Percentiles rank a stretch among this genome's conserved stretches.
phyloP scores from a whole-genome alignment of 495 filamentous ascomycete species.

The Penicillium paxilli region DNA sequence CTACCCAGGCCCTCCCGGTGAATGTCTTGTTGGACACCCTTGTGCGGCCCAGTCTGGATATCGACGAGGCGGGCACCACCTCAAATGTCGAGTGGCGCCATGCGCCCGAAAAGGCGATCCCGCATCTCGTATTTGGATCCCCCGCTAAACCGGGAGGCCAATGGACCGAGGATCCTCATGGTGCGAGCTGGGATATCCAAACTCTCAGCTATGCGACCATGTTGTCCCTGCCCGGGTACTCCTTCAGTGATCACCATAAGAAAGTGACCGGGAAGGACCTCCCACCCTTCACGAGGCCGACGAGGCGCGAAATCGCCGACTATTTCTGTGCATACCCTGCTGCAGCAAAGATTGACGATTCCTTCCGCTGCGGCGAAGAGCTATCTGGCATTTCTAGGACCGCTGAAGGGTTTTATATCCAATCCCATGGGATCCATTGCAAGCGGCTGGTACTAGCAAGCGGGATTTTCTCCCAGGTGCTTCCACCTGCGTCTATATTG shows the following conservation, averaged over 20 bases:
- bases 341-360: slow-evolving; percentile 52
- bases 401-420: slow-evolving; percentile 51
- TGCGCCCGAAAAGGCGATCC: slow-evolving; percentile 50
- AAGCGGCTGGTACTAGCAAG: slow-evolving; percentile 64
- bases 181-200: slow-evolving; percentile 57
- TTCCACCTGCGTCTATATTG: slow-evolving; percentile 53
- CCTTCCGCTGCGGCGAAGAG: slow-evolving; percentile 46
- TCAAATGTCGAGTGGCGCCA: slow-evolving; percentile 59
- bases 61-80: slow-evolving; percentile 47
- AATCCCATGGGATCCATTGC: slow-evolving; percentile 54
- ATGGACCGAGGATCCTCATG: slow-evolving; percentile 60
- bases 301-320: slow-evolving; percentile 55
- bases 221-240: slow-evolving; percentile 65
- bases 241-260: slow-evolving; percentile 55
- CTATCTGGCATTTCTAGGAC: slow-evolving; percentile 47
- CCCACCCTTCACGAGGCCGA: slow-evolving; percentile 57
- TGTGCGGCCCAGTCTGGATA: slow-evolving; percentile 63
- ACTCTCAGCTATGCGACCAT: slow-evolving; percentile 66
- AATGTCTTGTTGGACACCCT: slow-evolving; percentile 67
- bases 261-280: slow-evolving; percentile 41
- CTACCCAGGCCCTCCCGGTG: slow-evolving; percentile 63
- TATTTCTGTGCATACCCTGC: slow-evolving; percentile 59
- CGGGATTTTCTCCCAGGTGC: slow-evolving; percentile 60
- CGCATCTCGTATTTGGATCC: slow-evolving; percentile 60
- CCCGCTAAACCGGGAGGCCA: slow-evolving; percentile 58